A percentile compares a stretch with the other conserved stretches of the same genome.
Evolutionary conservation across 2,329 filamentous ascomycete genomes (phyloP).

Genomic region (Blastomyces percursus): DNA sequence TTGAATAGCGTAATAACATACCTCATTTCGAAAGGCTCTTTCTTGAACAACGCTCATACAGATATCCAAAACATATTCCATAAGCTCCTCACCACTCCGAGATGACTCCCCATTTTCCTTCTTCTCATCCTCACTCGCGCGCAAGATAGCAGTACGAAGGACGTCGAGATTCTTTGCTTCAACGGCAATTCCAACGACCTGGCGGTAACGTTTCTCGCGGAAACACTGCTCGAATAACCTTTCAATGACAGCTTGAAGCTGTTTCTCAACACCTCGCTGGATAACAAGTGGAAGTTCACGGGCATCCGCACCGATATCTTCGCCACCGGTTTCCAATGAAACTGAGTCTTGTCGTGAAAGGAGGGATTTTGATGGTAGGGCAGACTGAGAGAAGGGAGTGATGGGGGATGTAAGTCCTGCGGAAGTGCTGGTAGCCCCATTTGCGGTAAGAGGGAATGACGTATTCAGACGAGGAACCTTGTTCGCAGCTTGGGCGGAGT

Average conservation of each 20-base stretch:
- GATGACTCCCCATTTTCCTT: constrained; percentile 47
- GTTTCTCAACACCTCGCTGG: constrained; percentile 62
- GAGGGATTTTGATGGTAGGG: constrained; percentile 84
- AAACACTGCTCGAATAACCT: constrained; percentile 87
- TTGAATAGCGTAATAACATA: constrained; percentile 21
- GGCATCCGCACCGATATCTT: constrained; percentile 43
- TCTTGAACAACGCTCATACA: constrained; percentile 98
- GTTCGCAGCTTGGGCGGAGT: constrained; percentile 38
- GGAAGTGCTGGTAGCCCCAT: constrained; percentile 55
- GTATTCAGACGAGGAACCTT: constrained; percentile 60
- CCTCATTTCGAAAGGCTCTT: constrained; percentile 65
- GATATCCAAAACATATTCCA: constrained; percentile 92
- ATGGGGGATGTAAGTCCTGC: constrained; percentile 70
- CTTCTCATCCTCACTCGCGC: constrained; percentile 78
- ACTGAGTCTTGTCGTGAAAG: constrained; percentile 68
- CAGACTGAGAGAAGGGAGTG: constrained; percentile 89
- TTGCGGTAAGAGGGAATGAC: constrained; percentile 58
- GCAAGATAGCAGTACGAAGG: constrained; percentile 72
- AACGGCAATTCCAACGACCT: constrained; percentile 93
- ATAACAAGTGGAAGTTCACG: constrained; percentile 54
- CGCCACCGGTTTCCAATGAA: constrained; percentile 47
- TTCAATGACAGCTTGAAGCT: constrained; percentile 73
- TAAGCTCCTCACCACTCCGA: constrained; percentile 70
- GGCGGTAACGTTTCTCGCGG: constrained; percentile 73
- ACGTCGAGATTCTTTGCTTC: constrained; percentile 89